These are phyloP conservation scores for Beauveria australis DNA, from an alignment of 2,329 filamentous ascomycete species.

Conservation along the genomic window DNA sequence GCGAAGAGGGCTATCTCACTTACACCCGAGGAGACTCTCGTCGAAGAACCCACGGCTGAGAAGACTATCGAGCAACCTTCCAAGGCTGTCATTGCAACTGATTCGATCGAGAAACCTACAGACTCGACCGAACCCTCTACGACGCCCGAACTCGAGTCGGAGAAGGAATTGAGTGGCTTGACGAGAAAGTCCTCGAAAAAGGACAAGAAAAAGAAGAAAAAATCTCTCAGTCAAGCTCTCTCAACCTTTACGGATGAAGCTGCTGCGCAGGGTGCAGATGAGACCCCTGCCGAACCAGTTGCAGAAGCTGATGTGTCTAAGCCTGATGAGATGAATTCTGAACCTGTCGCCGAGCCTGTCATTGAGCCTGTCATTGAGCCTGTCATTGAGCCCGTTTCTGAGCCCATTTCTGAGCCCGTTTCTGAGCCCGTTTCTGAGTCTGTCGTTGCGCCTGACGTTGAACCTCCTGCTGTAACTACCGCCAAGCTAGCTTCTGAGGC, in stretches of 20 bases:
- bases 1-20: slow-evolving; percentile 7
- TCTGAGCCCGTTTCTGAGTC: neutral
- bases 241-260: neutral
- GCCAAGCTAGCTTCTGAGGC: neutral
- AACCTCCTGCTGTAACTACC: neutral
- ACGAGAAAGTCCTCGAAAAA: slow-evolving; percentile 17
- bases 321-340: neutral
- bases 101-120: neutral
- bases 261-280: neutral
- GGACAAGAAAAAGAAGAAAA: slow-evolving; percentile 26
- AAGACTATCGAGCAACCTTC: neutral
- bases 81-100: neutral
- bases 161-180: neutral
- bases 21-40: neutral
- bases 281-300: neutral
- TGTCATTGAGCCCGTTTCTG: neutral
- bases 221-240: neutral
- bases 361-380: no score
- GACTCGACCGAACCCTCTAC: neutral
- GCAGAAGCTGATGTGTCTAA: neutral
- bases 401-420: neutral
- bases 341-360: neutral
- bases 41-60: neutral
- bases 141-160: neutral
- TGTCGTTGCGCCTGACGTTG: no score